These are phyloP conservation scores for Oryza meridionalis DNA, from an alignment of 176 grass and related monocot species.

Conservation along the genomic window DNA sequence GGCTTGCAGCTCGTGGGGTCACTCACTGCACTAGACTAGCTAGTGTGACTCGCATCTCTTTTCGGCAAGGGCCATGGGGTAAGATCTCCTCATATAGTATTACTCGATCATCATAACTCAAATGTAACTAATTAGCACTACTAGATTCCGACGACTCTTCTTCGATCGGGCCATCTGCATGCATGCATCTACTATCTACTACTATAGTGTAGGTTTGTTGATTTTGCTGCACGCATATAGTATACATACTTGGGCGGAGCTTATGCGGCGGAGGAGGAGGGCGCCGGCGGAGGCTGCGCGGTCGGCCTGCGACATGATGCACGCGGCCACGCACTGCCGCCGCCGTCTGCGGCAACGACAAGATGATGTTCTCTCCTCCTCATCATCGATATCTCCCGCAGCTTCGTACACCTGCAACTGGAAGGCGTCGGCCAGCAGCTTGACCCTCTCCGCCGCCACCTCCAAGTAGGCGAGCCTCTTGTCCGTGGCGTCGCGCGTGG, in stretches of 20 bases:
- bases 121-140: background rate
- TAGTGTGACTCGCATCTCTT: conserved; percentile 9
- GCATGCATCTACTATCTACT: no score
- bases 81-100: no score
- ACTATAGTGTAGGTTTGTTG: no score
- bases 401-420: background rate
- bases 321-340: conserved; percentile 47
- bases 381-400: no score
- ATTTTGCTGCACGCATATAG: no score
- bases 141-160: background rate
- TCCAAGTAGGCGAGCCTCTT: conserved; percentile 57
- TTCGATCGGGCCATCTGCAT: no score
- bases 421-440: conserved; percentile 59
- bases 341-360: conserved; percentile 1
- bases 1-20: no score
- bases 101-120: background rate
- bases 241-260: conserved; percentile 50
- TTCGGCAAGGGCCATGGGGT: background rate
- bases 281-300: conserved; percentile 28
- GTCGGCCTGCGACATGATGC: conserved; percentile 49
- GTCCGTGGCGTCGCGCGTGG: conserved; percentile 45
- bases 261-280: conserved; percentile 47
- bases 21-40: no score
- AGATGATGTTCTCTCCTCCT: background rate
- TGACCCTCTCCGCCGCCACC: conserved; percentile 58